Base-by-base conservation (phyloP, 2,329 filamentous ascomycete species). In the Ophiostoma sp. region DNA sequence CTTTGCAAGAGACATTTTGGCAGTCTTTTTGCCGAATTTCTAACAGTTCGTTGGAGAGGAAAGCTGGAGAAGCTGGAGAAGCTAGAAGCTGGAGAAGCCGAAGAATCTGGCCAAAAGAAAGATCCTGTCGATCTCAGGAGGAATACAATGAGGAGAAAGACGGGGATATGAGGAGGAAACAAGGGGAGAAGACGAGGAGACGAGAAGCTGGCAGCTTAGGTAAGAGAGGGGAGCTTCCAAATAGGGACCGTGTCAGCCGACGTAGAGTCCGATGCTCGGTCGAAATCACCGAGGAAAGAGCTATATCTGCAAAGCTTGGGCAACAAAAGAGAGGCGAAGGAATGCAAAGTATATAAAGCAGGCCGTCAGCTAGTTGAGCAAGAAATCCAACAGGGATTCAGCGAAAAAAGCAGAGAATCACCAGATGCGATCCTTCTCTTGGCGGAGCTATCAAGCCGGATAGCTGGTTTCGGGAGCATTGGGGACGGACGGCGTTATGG, bases 1-100 rank as follows among this genome's bases (percentile, higher is more conserved):
- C 83, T 95, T 96, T 72, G 83, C 78, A 41, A 87, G 87, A 8
- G 72, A 72, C 73, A 74, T 74, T n/a, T 39, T 64, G 60, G n/a
- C 44, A 23, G 8, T 23, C 7, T 57, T 33, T 62, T 20, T 7
- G 15, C 6, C 20, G 11, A 23, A 6, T 54, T 54, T 31, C 52
- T 27, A 31, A 31, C 1, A 3, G 27, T 31, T 31, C 27, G 27
- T 31, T 31, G 11, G 15, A 23, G 31, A 11, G 60, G 31, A n/a
- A 31, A 64, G 13, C 60, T 31, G 23, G 15, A 31, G 44, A 48
- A 17, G 44, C 15, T 65, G 15, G 35, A 65, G 20, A 65, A 33
- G 57, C 27, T 62, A 36, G 20, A 64, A 36, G 60, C 60, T 64
- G 33, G 33, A 64, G 54, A 36, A 64, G 10, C 39, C 15, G 10